Evolutionary conservation across 192 early-diverging fungal genomes (phyloP).

Genomic region (Allomyces macrogynus): DNA sequence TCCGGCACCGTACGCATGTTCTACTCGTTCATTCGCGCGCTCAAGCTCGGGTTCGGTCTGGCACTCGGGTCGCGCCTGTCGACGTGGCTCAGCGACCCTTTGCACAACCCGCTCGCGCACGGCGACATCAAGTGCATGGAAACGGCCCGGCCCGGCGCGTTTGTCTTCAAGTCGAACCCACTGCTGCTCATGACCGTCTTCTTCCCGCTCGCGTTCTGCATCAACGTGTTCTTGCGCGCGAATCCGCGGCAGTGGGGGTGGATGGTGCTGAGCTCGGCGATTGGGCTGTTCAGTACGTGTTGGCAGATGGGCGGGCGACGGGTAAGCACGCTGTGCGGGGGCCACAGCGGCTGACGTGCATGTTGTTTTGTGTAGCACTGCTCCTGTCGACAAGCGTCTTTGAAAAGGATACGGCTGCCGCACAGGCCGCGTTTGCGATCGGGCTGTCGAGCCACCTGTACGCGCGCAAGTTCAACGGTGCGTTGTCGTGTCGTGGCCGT

Average conservation of each 20-base stretch:
- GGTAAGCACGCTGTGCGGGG: no score
- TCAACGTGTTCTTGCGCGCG: not conserved
- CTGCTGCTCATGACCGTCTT: not conserved
- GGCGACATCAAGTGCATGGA: not conserved
- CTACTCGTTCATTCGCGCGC: conserved; percentile 54
- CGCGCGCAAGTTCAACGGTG: not conserved
- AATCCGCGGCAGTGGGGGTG: not conserved
- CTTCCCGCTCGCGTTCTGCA: not conserved
- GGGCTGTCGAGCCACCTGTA: not conserved
- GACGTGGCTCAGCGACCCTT: not conserved
- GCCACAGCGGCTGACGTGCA: no score
- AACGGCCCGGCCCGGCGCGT: not conserved
- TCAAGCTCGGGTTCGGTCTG: conserved; percentile 56
- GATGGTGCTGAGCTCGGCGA: not conserved
- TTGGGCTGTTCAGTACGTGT: not conserved
- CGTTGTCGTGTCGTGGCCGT: no score
- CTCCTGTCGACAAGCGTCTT: no score
- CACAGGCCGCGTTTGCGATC: not conserved
- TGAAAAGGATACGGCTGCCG: not conserved
- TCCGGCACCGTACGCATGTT: conserved; percentile 68
- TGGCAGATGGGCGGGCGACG: no score
- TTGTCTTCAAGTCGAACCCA: not conserved
- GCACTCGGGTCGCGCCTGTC: conserved; percentile 24
- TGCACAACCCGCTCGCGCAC: not conserved
- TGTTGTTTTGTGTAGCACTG: no score